Conservation (phyloP, 192 early-diverging fungal species). For the Paraglomus occultum region DNA sequence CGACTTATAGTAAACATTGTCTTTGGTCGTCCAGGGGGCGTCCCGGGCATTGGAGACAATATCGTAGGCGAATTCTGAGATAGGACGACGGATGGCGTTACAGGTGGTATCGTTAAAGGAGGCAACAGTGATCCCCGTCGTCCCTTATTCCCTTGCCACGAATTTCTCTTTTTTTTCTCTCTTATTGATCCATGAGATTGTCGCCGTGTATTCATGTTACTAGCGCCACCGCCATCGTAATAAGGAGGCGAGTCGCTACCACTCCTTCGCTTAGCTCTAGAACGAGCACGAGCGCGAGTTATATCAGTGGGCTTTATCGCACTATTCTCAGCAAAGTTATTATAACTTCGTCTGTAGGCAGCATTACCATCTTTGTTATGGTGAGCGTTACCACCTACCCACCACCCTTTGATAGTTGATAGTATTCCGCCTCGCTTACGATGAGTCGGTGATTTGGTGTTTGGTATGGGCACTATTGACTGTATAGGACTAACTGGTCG, state of each 20-base stretch:
- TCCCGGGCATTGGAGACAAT: slow-evolving; percentile 22
- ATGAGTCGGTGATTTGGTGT: neutral
- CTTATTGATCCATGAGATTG: slow-evolving; percentile 14
- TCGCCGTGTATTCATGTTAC: neutral
- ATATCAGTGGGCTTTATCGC: slow-evolving; percentile 17
- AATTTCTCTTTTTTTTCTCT: slow-evolving; percentile 27
- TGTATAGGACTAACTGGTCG: slow-evolving; percentile 24
- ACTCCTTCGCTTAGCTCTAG: slow-evolving; percentile 10
- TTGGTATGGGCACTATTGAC: slow-evolving; percentile 1
- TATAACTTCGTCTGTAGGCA: slow-evolving; percentile 10
- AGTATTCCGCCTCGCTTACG: slow-evolving; percentile 15
- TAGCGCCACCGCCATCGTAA: slow-evolving; percentile 8
- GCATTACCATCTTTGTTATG: neutral
- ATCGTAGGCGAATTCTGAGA: slow-evolving; percentile 24
- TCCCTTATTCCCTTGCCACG: slow-evolving; percentile 22
- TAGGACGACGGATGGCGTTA: slow-evolving; percentile 27
- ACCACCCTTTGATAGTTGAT: slow-evolving; percentile 26
- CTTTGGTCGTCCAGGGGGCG: slow-evolving; percentile 17
- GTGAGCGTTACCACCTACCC: neutral
- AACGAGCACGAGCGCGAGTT: neutral
- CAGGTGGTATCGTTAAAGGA: slow-evolving; percentile 26
- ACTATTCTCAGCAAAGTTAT: slow-evolving; percentile 24
- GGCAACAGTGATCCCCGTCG: slow-evolving; percentile 10
- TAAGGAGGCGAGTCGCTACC: slow-evolving; percentile 18
- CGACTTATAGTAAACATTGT: slow-evolving; percentile 27